A percentile compares a stretch with the other conserved stretches of the same genome.
Evolutionary conservation across 352 stramenopile species (phyloP).

Genomic region (Phytophthora brassicae): DNA sequence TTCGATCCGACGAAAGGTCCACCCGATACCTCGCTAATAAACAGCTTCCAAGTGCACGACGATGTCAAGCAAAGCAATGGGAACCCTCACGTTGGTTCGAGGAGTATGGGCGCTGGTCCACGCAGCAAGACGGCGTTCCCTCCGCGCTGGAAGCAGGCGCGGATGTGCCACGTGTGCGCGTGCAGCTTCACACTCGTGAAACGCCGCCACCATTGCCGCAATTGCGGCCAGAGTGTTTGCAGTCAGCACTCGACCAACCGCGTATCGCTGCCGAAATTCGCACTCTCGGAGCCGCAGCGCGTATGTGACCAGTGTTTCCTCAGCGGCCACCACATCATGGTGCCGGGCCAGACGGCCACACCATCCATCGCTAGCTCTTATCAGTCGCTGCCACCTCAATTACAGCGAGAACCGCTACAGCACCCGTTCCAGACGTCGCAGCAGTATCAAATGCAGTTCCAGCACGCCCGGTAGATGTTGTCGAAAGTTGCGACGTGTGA

Average conservation of each 20-base stretch:
- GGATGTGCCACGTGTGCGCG: conserved; percentile 69
- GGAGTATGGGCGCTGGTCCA: conserved; percentile 24
- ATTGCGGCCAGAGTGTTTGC: conserved; percentile 79
- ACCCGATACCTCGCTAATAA: conserved; percentile 21
- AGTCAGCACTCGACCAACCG: conserved; percentile 77
- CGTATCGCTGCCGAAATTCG: conserved; percentile 75
- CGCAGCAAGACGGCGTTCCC: conserved; percentile 61
- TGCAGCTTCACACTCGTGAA: conserved; percentile 65
- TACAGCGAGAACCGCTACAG: conserved; percentile 40
- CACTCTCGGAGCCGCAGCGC: conserved; percentile 66
- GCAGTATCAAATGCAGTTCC: conserved; percentile 40
- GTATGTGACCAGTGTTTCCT: conserved; percentile 84
- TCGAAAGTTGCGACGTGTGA: conserved; percentile 13
- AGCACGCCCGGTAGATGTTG: conserved; percentile 27
- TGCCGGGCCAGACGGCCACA: conserved; percentile 25
- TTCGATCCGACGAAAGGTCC: conserved; percentile 40
- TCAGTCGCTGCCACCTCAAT: conserved; percentile 40
- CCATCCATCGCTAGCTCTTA: conserved; percentile 43
- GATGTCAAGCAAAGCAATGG: conserved; percentile 21
- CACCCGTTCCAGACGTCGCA: conserved; percentile 38
- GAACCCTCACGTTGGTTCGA: conserved; percentile 18
- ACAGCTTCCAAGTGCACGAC: conserved; percentile 28
- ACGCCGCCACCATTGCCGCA: conserved; percentile 82
- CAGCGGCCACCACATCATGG: conserved; percentile 60
- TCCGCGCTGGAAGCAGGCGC: conserved; percentile 76